These are phyloP conservation scores for Verbascum thapsus DNA, from an alignment of 257 asterid species.

Conservation along the genomic window DNA sequence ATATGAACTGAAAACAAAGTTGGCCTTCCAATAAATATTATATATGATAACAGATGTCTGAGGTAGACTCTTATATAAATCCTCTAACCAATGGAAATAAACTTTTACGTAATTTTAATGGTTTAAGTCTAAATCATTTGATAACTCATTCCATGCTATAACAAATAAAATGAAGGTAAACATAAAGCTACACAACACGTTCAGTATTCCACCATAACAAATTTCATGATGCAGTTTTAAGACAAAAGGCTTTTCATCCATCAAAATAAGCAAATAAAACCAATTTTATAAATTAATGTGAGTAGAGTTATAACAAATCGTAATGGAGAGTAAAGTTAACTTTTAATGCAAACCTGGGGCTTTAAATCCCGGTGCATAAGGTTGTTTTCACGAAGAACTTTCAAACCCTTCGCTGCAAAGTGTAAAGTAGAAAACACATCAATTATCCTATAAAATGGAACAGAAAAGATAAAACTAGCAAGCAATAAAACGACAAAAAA, in stretches of 20 bases:
- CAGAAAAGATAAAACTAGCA: constrained; percentile 16
- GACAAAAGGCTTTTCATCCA: no score
- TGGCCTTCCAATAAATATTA: background rate
- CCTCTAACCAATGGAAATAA: no score
- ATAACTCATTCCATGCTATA: no score
- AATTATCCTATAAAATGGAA: constrained; percentile 5
- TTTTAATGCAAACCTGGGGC: constrained; percentile 73
- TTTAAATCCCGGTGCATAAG: constrained; percentile 91
- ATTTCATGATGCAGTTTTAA: no score
- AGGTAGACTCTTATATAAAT: background rate
- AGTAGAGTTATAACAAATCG: no score
- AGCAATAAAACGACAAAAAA: constrained; percentile 4
- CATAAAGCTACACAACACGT: no score
- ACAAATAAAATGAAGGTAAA: no score
- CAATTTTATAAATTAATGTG: no score
- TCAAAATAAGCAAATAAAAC: no score
- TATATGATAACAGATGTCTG: background rate
- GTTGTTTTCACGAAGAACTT: constrained; percentile 80
- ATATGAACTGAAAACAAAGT: background rate
- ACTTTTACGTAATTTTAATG: no score
- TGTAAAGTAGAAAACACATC: constrained; percentile 18
- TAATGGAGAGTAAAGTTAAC: constrained; percentile 18
- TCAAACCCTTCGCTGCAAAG: constrained; percentile 84
- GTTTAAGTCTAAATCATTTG: no score
- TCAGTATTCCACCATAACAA: no score